phyloP scores from a whole-genome alignment of 495 filamentous ascomycete genomes.

The Melanomma pulvis-pyrius region DNA sequence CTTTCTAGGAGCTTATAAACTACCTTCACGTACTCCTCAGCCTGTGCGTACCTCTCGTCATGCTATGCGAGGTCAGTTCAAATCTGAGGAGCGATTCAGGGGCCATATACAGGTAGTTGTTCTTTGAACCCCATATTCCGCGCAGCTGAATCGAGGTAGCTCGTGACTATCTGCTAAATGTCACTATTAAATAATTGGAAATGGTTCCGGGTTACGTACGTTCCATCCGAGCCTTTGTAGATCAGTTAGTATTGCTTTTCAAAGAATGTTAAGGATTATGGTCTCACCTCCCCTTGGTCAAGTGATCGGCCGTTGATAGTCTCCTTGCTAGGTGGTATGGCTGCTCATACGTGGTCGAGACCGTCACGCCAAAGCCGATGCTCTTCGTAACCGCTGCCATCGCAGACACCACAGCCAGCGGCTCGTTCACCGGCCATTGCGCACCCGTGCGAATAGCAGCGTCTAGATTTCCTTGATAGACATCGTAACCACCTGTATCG shows the following conservation, averaged over 20 bases:
- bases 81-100: background rate
- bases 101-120: conserved; percentile 47
- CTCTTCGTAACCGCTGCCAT: conserved; percentile 60
- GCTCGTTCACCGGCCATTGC: conserved; percentile 66
- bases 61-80: conserved; percentile 5
- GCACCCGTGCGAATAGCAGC: conserved; percentile 63
- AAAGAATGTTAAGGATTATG: background rate
- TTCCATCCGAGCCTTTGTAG: conserved; percentile 61
- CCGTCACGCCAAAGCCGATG: conserved; percentile 72
- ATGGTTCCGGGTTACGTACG: conserved; percentile 41
- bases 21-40: conserved; percentile 69
- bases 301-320: conserved; percentile 67
- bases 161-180: conserved; percentile 52
- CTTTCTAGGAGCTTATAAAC: conserved; percentile 72
- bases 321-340: conserved; percentile 69
- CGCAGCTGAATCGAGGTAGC: conserved; percentile 69
- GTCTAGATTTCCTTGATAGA: conserved; percentile 59
- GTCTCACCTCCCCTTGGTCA: conserved; percentile 60
- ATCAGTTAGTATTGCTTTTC: background rate
- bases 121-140: conserved; percentile 60
- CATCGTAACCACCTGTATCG: conserved; percentile 67
- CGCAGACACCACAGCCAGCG: conserved; percentile 39
- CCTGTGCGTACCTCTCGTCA: conserved; percentile 55
- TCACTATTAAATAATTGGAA: background rate
- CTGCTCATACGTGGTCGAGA: conserved; percentile 68